Base-by-base conservation (phyloP, 257 asterid genomes). In the Cinchona pubescens region DNA sequence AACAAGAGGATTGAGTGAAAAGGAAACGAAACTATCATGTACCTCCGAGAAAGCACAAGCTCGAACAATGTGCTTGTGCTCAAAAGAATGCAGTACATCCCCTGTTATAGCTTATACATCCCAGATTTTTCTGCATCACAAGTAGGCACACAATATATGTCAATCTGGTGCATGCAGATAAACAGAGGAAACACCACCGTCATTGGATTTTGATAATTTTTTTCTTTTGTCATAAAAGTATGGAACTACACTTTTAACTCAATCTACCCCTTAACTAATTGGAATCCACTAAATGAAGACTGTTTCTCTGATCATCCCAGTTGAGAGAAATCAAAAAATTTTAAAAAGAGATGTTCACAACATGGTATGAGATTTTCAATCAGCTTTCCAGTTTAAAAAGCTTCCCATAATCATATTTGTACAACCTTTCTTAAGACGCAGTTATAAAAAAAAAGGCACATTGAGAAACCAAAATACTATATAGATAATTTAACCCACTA, bases 11-110 rank as follows among this genome's bases (percentile, higher is more conserved):
- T 25, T 2, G 19, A 27, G 12, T 37, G 58, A 23, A 65, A 18
- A 11, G 3, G 45, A 37, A 59, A 58, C 38, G 61, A 27, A 65
- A 32, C 48, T 60, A 64, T 5, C 6, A 42, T 15, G 49, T 82
- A 78, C 87, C 85, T 83, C 83, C 14, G 87, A 83, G 49, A 80
- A 80, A 37, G 80, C 71, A 72, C 85, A 80, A 25, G 87, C 85
- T 75, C 87, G 76, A 61, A 83, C 85, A 70, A 81, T 80, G 75
- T 83, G 83, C 49, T 81, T 80, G 79, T 80, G 87, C 73, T 78
- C 81, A 59, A 81, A 78, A 40, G 85, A 81, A 38, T 83, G 83
- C 72, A 75, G 45, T 58, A 66, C 85, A 32, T 83, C 80, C 38
- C 87, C 87, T 0, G 84, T 66, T 42, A 77, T 60, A 34, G 86